Evolutionary conservation across 2,329 filamentous ascomycete genomes (phyloP), one percentile per base, ranked within the genome.

Genomic region (Colletotrichum agaves): DNA sequence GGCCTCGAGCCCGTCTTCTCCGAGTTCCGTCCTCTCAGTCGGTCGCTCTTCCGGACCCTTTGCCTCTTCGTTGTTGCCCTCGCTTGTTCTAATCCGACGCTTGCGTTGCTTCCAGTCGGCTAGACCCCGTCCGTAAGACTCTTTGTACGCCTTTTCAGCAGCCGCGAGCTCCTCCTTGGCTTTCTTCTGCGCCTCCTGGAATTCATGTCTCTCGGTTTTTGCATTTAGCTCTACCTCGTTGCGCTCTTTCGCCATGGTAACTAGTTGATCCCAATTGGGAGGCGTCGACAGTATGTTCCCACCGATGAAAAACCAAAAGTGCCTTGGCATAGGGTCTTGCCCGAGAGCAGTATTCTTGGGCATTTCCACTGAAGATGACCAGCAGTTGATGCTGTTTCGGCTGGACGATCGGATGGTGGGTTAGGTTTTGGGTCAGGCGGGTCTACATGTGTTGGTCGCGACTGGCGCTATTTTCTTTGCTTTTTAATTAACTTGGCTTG

Each of bases 221-320:
- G 47, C 41, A 13, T 53, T 41, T 6, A 23, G 64, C 15, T 31
- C 8, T 53, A 41, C 37, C 55, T 55, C 41, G 17, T 55, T 59
- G 21, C 61, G 60, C 33, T 55, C 23, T 13, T 19, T 17, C 5
- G 53, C 21, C 53, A 49, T 64, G 12, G 23, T 33, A 1, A 64
- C 15, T 7, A 67, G 41, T 31, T 47, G 61, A 15, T 64, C 23
- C 64, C 64, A 67, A 31, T 46, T 59, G 5, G 64, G 64, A 8
- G 53, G 53, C 15, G 46, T 21, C 12, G 61, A 47, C 11, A 67
- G 52, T 5, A 43, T 59, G 27, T 64, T 64, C 3, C 64, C 64
- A 11, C 64, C 64, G 15, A 67, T 53, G 46, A 64, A 31, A 12
- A 64, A 5, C 64, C 64, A 67, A 21, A 63, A 53, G 12, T 35